Base-by-base conservation (phyloP, 2,329 filamentous ascomycete species). In the Paraphaeosphaeria sporulosa region DNA sequence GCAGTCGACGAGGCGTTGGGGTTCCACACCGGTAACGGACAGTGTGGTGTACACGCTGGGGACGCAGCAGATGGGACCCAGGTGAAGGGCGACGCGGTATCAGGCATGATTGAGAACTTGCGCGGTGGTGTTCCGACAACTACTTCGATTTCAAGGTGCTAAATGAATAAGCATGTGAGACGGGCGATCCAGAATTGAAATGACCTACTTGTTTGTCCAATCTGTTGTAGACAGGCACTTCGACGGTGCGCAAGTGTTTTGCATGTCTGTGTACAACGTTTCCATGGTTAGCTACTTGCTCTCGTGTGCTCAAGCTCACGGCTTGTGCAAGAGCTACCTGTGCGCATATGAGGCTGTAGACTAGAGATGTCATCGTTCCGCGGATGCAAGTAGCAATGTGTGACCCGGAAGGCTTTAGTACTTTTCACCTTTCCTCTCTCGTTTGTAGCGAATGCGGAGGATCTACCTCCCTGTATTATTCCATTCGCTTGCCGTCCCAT, bases 31-130 rank as follows among this genome's bases (percentile, higher is more conserved):
- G 44, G 47, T 9, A 51, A 15, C 30, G 60, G 59, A 30, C 65
- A 64, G 8, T 58, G 40, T 6, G 58, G 58, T n/a, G 57, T 43
- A 30, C 58, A 68, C 7, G 58, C 65, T 17, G 58, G 55, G 6
- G 60, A 68, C 13, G 62, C 57, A 8, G 48, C 32, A 15, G 36
- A 36, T 2, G 65, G 65, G 2, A 64, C 55, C 61, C 61, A 67
- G 32, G 64, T 23, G 15, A 65, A 60, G 17, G 59, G 53, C 7
- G 61, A 64, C 2, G 40, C 60, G 1, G 59, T 62, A 48, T 67
- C 65, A 30, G 61, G 55, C 25, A 65, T 42, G 2, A 65, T 40
- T 0, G 59, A 55, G 51, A 64, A 65, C 1, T 55, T 2, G 9
- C 61, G 59, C 15, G 65, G 63, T 4, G 63, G 59, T 7, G 48